Conservation (phyloP, 139 green algal genomes). For the Bryopsis sp. region DNA sequence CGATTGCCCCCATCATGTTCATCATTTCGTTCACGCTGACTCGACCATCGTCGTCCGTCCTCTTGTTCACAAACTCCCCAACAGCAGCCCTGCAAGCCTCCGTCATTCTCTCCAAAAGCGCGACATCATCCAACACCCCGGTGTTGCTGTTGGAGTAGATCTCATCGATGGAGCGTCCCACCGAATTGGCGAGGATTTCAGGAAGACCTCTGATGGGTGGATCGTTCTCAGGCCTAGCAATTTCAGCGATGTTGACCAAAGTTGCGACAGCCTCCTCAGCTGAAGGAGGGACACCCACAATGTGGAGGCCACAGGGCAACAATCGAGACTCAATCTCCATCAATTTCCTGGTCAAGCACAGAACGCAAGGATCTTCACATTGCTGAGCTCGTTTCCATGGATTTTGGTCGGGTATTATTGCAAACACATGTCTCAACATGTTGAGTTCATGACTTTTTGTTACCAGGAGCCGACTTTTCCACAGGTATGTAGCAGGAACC, state of each 20-base stretch:
- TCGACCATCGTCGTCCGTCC: constrained; percentile 56
- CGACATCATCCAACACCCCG: constrained; percentile 82
- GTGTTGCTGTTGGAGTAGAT: constrained; percentile 82
- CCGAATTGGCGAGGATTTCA: constrained; percentile 73
- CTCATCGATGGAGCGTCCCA: constrained; percentile 85
- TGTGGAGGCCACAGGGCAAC: constrained; percentile 95
- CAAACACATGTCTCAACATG: too few species aligned
- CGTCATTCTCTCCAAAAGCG: constrained; percentile 84
- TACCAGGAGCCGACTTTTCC: too few species aligned
- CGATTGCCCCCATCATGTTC: constrained; percentile 49
- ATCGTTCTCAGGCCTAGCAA: constrained; percentile 78
- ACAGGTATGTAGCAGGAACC: too few species aligned
- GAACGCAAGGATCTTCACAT: too few species aligned
- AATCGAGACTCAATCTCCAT: constrained; percentile 99
- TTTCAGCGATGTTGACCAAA: constrained; percentile 94
- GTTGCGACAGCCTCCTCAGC: constrained; percentile 93
- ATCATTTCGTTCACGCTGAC: constrained; percentile 51
- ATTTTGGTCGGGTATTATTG: too few species aligned
- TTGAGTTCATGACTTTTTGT: too few species aligned
- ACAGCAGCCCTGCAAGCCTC: constrained; percentile 62
- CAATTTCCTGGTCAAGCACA: constrained; percentile 49
- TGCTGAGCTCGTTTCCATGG: too few species aligned
- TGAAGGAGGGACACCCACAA: constrained; percentile 84
- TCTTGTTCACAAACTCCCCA: constrained; percentile 79
- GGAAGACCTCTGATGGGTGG: constrained; percentile 80